Conservation (phyloP, 208 protist species). For the Naegleria gruberi region DNA sequence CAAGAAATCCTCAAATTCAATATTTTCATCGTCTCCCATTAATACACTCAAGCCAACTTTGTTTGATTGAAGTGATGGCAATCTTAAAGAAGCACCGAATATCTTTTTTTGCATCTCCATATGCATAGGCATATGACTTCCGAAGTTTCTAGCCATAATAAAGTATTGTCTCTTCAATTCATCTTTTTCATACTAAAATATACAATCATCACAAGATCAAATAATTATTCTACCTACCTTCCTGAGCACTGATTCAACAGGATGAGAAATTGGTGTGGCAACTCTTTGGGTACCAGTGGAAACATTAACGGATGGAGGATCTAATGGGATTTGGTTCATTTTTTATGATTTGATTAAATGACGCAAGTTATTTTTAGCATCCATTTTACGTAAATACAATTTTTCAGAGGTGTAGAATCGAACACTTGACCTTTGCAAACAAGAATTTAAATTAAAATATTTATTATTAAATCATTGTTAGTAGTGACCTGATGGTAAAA, state of each 20-base stretch:
- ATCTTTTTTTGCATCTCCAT: slow-evolving; percentile 13
- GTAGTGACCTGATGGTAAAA: too few species aligned
- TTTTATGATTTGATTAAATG: not conserved
- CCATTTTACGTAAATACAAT: too few species aligned
- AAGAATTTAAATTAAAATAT: too few species aligned
- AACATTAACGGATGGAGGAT: not conserved
- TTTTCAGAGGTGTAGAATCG: too few species aligned
- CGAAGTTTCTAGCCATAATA: not conserved
- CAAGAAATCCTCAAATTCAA: slow-evolving; percentile 22
- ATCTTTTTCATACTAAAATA: not conserved
- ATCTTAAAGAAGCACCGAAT: not conserved
- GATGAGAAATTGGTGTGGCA: not conserved
- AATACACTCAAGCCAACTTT: not conserved
- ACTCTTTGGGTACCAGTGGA: not conserved
- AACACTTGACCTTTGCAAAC: too few species aligned
- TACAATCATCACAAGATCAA: not conserved
- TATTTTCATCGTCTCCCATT: not conserved
- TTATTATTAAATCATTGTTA: too few species aligned
- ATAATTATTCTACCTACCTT: not conserved
- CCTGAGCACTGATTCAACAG: not conserved
- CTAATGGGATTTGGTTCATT: not conserved
- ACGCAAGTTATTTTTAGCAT: not conserved
- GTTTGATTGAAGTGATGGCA: not conserved
- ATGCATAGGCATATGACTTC: not conserved
- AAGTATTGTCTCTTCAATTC: slow-evolving; percentile 6